A percentile compares a stretch with the other conserved stretches of the same genome.
Conservation (phyloP, 2,329 filamentous ascomycete genomes). For the Talaromyces rugulosus region DNA sequence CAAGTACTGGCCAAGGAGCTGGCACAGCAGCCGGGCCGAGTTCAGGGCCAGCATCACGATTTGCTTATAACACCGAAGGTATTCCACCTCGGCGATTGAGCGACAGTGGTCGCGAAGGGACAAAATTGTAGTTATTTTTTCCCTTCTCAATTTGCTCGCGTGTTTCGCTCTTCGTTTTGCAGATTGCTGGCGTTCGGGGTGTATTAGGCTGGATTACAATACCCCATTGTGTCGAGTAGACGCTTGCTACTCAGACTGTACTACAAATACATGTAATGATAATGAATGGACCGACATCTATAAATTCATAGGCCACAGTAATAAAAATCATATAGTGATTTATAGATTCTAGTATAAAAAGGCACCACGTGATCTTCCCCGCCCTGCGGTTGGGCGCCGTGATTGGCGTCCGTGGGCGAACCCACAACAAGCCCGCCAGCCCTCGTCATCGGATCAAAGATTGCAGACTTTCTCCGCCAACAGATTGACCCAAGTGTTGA, state of each 20-base stretch:
- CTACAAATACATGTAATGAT: not conserved
- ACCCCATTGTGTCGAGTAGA: not conserved
- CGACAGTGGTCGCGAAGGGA: conserved; percentile 39
- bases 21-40: conserved; percentile 18
- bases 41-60: conserved; percentile 22
- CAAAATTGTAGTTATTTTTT: conserved; percentile 24
- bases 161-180: not conserved
- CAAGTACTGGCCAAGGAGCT: conserved; percentile 14
- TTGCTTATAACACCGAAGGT: conserved; percentile 11
- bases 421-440: not conserved
- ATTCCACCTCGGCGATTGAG: conserved; percentile 32
- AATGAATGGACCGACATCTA: not conserved
- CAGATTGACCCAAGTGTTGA: not conserved
- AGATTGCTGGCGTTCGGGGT: not conserved
- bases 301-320: not conserved
- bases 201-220: not conserved
- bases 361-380: not conserved
- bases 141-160: not conserved
- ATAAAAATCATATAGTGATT: not conserved
- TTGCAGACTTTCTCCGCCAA: not conserved
- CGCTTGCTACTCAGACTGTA: not conserved
- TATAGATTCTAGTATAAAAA: not conserved
- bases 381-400: not conserved
- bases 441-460: not conserved
- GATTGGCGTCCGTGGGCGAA: not conserved